Evolutionary conservation across 2,329 filamentous ascomycete species (phyloP).

Genomic region (Macroventuria anomochaeta): DNA sequence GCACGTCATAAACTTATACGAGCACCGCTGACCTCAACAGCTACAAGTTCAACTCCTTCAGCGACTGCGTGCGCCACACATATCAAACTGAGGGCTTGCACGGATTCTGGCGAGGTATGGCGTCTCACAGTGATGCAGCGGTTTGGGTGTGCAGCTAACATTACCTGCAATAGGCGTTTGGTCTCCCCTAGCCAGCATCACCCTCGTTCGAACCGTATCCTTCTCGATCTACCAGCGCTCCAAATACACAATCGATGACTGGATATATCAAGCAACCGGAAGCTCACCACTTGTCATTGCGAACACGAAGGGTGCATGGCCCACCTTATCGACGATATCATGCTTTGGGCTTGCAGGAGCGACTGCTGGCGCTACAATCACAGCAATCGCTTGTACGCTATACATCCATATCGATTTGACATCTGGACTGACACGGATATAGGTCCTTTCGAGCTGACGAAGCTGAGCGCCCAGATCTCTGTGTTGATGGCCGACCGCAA

Average conservation of each 20-base stretch:
- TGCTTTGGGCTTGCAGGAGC: slow-evolving; percentile 82
- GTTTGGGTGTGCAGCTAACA: slow-evolving; percentile 20
- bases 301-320: slow-evolving; percentile 72
- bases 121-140: neutral
- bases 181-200: slow-evolving; percentile 81
- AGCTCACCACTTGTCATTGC: slow-evolving; percentile 76
- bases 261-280: slow-evolving; percentile 69
- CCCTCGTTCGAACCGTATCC: slow-evolving; percentile 76
- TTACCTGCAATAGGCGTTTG: slow-evolving; percentile 63
- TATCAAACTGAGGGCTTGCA: slow-evolving; percentile 65
- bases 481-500: slow-evolving; percentile 73
- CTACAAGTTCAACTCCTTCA: slow-evolving; percentile 77
- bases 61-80: slow-evolving; percentile 76
- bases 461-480: slow-evolving; percentile 84
- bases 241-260: slow-evolving; percentile 75
- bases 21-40: slow-evolving; percentile 32
- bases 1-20: slow-evolving; percentile 1
- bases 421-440: slow-evolving; percentile 17
- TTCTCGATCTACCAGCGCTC: slow-evolving; percentile 81
- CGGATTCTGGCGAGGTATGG: slow-evolving; percentile 61
- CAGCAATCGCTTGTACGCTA: slow-evolving; percentile 72
- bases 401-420: neutral
- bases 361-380: slow-evolving; percentile 79
- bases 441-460: slow-evolving; percentile 89
- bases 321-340: slow-evolving; percentile 73